Evolutionary conservation across 495 filamentous ascomycete species (phyloP).

Genomic region (Pyrenopolyporus hunteri): DNA sequence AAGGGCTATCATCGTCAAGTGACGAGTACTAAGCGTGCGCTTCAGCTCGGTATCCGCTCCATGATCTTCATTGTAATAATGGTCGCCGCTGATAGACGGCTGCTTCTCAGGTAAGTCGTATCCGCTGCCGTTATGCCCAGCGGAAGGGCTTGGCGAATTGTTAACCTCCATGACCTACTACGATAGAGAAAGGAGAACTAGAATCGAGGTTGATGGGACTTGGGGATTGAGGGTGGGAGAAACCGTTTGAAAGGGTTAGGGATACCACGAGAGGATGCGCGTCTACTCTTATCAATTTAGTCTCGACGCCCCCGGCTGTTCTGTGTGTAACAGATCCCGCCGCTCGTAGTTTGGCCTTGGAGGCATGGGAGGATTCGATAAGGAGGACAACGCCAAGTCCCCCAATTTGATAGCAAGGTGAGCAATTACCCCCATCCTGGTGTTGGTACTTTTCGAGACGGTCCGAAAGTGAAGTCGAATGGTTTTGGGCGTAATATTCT

Average conservation of each 20-base stretch:
- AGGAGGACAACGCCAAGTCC: background rate
- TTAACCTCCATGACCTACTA: background rate
- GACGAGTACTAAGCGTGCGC: conserved; percentile 48
- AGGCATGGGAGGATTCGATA: background rate
- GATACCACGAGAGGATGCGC: background rate
- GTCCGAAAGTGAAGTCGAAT: background rate
- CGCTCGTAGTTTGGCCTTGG: background rate
- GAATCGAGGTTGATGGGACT: background rate
- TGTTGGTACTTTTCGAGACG: too few species aligned
- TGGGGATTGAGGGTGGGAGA: background rate
- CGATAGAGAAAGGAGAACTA: background rate
- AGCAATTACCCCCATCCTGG: background rate
- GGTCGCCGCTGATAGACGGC: background rate
- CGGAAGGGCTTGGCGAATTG: background rate
- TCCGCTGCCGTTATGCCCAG: conserved; percentile 1
- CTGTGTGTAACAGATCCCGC: background rate
- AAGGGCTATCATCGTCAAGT: conserved; percentile 65
- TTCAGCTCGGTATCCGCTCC: conserved; percentile 35
- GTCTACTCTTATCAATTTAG: background rate
- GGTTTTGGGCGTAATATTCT: background rate
- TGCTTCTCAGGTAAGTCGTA: conserved; percentile 16
- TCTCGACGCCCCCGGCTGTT: background rate
- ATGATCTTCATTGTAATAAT: conserved; percentile 11
- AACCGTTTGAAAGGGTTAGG: background rate
- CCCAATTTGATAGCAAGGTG: background rate